phyloP scores from a whole-genome alignment of 1,284 basidiomycete species.

The Apiotrichum brassicae region DNA sequence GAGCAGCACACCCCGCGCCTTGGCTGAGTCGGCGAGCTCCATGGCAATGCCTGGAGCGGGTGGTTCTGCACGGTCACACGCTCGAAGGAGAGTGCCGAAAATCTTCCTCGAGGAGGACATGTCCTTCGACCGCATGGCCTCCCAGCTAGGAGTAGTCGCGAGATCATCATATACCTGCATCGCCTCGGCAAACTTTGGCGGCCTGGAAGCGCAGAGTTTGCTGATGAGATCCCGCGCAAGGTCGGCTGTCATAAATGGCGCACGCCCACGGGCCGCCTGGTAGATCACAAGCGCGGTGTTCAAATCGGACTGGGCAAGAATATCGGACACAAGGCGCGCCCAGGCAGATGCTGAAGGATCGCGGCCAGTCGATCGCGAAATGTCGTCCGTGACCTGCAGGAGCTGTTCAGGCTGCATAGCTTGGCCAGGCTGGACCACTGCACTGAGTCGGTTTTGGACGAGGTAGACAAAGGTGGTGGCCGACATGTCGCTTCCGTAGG shows the following conservation, averaged over 20 bases:
- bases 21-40: conserved; percentile 56
- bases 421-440: not conserved
- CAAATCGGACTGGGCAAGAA: conserved; percentile 2
- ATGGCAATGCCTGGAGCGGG: conserved; percentile 38
- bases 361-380: conserved; percentile 10
- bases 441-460: conserved; percentile 5
- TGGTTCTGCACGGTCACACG: conserved; percentile 15
- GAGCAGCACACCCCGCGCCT: conserved; percentile 38
- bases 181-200: conserved; percentile 12
- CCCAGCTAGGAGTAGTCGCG: not conserved
- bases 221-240: conserved; percentile 22
- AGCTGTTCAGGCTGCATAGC: conserved; percentile 6
- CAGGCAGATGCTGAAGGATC: conserved; percentile 13
- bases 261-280: conserved; percentile 14
- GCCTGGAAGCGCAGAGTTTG: conserved; percentile 12
- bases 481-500: conserved; percentile 5
- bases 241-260: conserved; percentile 6
- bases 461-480: conserved; percentile 13
- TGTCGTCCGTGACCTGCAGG: conserved; percentile 9
- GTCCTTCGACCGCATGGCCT: conserved; percentile 3
- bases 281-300: conserved; percentile 21
- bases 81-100: conserved; percentile 16
- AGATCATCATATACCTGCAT: conserved; percentile 20
- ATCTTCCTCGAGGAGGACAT: conserved; percentile 3
- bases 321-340: conserved; percentile 13